Evolutionary conservation across 148 eudicot genomes (phyloP).

Genomic region (Cornus suecica): DNA sequence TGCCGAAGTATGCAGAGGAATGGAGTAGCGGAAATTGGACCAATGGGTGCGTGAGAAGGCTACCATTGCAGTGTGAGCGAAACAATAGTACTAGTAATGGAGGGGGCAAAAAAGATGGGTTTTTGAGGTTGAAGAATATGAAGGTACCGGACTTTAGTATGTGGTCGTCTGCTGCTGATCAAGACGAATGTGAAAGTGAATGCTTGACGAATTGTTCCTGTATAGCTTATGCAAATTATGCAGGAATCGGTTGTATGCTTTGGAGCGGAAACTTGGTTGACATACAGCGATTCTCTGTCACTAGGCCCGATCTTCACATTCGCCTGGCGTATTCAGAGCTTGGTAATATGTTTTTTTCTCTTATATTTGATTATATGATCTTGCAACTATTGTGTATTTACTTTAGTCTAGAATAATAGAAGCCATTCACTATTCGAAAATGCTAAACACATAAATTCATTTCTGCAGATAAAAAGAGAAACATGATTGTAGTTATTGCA

Average conservation of each 20-base stretch:
- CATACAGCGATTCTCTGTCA: slow-evolving; percentile 21
- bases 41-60: slow-evolving; percentile 46
- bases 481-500: not conserved
- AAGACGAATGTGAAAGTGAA: slow-evolving; percentile 26
- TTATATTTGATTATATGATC: not conserved
- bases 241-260: slow-evolving; percentile 40
- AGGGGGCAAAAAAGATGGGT: slow-evolving; percentile 30
- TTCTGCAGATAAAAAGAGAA: slow-evolving; percentile 18
- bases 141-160: slow-evolving; percentile 39
- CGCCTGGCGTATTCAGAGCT: slow-evolving; percentile 37
- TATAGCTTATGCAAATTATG: slow-evolving; percentile 32
- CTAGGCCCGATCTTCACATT: slow-evolving; percentile 35
- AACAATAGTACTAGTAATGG: not conserved
- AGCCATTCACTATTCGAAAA: too few species aligned
- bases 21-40: slow-evolving; percentile 51
- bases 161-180: not conserved
- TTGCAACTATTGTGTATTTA: too few species aligned
- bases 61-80: slow-evolving; percentile 31
- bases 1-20: slow-evolving; percentile 30
- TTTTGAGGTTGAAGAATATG: slow-evolving; percentile 27
- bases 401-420: too few species aligned
- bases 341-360: slow-evolving; percentile 16
- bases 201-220: slow-evolving; percentile 42
- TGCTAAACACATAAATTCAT: not conserved
- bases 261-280: slow-evolving; percentile 42